Percentiles rank a stretch among this genome's conserved stretches.
These are phyloP conservation scores for Nicotiana knightiana DNA, from an alignment of 257 asterid species.

Conservation along the genomic window DNA sequence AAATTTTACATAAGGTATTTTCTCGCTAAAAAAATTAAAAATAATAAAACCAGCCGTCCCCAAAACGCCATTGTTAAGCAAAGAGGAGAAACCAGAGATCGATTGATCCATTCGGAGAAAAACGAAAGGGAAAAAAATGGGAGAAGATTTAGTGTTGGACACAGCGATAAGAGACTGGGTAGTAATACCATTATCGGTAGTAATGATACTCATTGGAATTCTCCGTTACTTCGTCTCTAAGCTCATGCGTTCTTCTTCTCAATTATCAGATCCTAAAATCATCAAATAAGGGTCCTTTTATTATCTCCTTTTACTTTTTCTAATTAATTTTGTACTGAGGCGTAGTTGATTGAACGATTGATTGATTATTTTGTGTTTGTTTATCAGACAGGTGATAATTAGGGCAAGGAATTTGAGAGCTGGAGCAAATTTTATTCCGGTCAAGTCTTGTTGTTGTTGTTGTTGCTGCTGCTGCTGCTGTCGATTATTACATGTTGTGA, in stretches of 20 bases:
- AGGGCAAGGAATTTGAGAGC: slow-evolving; percentile 97
- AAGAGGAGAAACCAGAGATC: no score
- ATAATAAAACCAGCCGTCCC: no score
- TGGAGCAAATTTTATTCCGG: slow-evolving; percentile 83
- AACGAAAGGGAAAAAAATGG: slow-evolving; percentile 34
- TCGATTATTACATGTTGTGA: no score
- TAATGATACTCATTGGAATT: slow-evolving; percentile 80
- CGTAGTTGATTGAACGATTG: no score
- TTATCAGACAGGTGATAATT: slow-evolving; percentile 66
- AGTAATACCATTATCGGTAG: slow-evolving; percentile 65
- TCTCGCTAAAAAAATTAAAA: no score
- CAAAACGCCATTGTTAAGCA: no score
- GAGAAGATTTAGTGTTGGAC: slow-evolving; percentile 90
- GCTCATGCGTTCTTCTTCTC: slow-evolving; percentile 82
- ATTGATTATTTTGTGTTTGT: neutral
- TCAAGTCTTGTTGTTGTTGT: slow-evolving; percentile 32
- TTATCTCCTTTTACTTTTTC: neutral
- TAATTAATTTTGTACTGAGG: neutral
- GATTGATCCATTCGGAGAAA: no score
- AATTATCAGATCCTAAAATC: slow-evolving; percentile 70
- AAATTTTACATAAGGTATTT: no score
- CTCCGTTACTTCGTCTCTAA: slow-evolving; percentile 90
- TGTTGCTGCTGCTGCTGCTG: no score
- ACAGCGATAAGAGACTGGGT: slow-evolving; percentile 99
- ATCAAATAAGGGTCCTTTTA: slow-evolving; percentile 75